phyloP scores from a whole-genome alignment of 345 rosid genomes.

The Draba incana region DNA sequence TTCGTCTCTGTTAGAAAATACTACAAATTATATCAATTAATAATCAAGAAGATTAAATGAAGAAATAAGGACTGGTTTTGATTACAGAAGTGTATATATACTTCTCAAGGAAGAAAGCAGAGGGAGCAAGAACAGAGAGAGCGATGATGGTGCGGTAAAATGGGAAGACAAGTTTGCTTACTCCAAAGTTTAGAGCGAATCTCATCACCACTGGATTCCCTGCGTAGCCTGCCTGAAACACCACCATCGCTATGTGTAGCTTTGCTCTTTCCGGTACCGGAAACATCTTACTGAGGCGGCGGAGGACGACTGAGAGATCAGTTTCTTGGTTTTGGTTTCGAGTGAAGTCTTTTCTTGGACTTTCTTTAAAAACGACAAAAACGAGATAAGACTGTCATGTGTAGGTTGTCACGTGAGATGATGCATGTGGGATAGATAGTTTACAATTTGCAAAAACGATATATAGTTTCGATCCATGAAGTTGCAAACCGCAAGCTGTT shows the following conservation, averaged over 20 bases:
- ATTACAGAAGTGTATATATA: constrained; percentile 20
- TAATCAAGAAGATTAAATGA: background rate
- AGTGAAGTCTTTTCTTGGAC: constrained; percentile 7
- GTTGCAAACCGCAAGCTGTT: background rate
- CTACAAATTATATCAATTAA: background rate
- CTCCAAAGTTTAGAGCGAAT: constrained; percentile 68
- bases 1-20: constrained; percentile 49
- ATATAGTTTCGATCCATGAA: background rate
- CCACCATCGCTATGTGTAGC: constrained; percentile 66
- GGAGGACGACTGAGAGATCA: constrained; percentile 16
- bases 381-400: constrained; percentile 34
- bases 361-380: constrained; percentile 29
- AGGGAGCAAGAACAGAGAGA: constrained; percentile 58
- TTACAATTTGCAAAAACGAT: background rate
- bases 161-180: constrained; percentile 76
- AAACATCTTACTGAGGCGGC: constrained; percentile 4
- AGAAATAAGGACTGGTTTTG: background rate
- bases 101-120: constrained; percentile 70
- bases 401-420: constrained; percentile 30
- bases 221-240: constrained; percentile 68
- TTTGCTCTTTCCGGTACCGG: constrained; percentile 49
- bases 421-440: background rate
- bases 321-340: background rate
- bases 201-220: constrained; percentile 66
- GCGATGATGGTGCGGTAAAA: constrained; percentile 70